Conservation (phyloP, 108 stramenopile species). For the Fistulifera solaris region DNA sequence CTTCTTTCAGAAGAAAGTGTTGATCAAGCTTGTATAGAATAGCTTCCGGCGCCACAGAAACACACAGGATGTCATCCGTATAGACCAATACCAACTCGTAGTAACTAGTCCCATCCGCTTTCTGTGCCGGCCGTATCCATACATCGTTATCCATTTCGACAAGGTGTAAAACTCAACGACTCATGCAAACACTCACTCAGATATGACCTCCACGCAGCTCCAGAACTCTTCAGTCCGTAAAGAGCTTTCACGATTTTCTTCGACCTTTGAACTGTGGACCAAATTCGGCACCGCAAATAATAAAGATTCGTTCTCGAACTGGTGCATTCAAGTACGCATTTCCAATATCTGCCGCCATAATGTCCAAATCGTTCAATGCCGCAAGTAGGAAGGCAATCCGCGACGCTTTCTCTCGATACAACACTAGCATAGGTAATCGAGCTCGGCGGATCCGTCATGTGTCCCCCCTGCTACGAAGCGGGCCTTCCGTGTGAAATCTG, state of each 20-base stretch:
- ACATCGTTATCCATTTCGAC: slow-evolving; percentile 25
- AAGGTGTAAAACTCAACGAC: slow-evolving; percentile 11
- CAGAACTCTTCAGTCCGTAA: slow-evolving; percentile 34
- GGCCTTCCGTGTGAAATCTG: slow-evolving; percentile 29
- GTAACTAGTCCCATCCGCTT: slow-evolving; percentile 15
- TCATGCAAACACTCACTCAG: slow-evolving; percentile 3
- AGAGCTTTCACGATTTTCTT: slow-evolving; percentile 18
- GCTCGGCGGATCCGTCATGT: slow-evolving; percentile 21
- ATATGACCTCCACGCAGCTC: slow-evolving; percentile 14
- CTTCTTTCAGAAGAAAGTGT: slow-evolving; percentile 17
- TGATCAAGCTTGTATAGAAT: slow-evolving; percentile 7
- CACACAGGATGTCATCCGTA: slow-evolving; percentile 23
- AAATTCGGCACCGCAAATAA: slow-evolving; percentile 24
- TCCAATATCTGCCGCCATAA: slow-evolving; percentile 24
- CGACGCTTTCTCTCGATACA: slow-evolving; percentile 35
- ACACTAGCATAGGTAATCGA: slow-evolving; percentile 39
- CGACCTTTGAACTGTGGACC: slow-evolving; percentile 17
- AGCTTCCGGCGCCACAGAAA: slow-evolving; percentile 2
- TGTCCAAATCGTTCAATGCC: slow-evolving; percentile 33
- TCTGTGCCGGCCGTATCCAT: slow-evolving; percentile 17
- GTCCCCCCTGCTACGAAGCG: slow-evolving; percentile 31
- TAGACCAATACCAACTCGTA: slow-evolving; percentile 29
- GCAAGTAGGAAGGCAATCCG: slow-evolving; percentile 32
- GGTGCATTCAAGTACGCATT: slow-evolving; percentile 40
- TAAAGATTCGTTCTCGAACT: slow-evolving; percentile 19